phyloP scores from a whole-genome alignment of 306 rosid species.

The Biancaea sappan region DNA sequence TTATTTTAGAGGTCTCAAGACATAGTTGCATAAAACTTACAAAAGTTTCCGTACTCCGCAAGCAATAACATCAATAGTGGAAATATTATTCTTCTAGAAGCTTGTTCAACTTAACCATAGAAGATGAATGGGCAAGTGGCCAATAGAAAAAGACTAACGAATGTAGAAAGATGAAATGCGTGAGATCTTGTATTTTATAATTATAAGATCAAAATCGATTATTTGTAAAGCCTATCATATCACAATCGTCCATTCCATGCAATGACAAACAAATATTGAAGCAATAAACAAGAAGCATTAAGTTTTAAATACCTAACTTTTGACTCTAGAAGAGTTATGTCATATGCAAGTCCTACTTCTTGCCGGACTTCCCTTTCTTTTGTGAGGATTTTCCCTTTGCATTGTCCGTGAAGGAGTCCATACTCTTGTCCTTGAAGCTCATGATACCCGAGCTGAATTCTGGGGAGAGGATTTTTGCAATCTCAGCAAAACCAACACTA shows the following conservation, averaged over 20 bases:
- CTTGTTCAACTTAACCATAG: too few species aligned
- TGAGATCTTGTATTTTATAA: background rate
- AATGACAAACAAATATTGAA: background rate
- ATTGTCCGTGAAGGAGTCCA: conserved; percentile 36
- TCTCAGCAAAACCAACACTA: conserved; percentile 54
- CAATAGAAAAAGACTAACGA: background rate
- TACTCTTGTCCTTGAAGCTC: conserved; percentile 37
- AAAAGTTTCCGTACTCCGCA: too few species aligned
- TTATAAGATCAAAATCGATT: background rate
- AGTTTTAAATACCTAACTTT: conserved; percentile 15
- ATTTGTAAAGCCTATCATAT: background rate
- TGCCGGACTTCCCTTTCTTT: conserved; percentile 43
- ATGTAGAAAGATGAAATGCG: background rate
- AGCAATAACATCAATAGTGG: too few species aligned
- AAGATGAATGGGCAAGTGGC: background rate
- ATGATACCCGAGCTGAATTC: conserved; percentile 53
- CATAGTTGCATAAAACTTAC: too few species aligned
- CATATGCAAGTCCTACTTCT: conserved; percentile 41
- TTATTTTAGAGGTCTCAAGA: too few species aligned
- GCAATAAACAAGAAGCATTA: background rate
- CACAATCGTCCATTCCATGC: background rate
- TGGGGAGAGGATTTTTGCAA: conserved; percentile 57
- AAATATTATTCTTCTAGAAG: too few species aligned
- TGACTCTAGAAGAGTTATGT: conserved; percentile 3
- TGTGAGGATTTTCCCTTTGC: conserved; percentile 44